phyloP scores from a whole-genome alignment of 352 stramenopile genomes.

The Aphanomyces euteiches region DNA sequence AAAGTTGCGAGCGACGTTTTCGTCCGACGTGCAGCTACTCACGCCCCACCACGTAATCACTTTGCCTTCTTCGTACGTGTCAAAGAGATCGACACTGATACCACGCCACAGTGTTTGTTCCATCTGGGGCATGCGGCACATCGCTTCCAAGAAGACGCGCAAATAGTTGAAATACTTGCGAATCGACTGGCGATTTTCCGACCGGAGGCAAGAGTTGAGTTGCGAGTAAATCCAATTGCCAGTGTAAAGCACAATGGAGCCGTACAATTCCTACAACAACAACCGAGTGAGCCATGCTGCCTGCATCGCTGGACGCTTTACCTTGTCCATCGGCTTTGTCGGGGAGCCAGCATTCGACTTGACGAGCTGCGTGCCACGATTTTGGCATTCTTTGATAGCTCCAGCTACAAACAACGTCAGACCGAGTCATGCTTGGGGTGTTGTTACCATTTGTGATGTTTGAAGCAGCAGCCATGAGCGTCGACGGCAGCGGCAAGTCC shows the following conservation, averaged over 20 bases:
- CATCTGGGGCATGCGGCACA: constrained; percentile 22
- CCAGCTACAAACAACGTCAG: background rate
- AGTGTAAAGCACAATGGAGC: constrained; percentile 21
- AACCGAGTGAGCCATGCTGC: background rate
- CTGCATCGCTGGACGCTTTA: background rate
- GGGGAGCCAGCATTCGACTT: background rate
- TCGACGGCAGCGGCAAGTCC: constrained; percentile 15
- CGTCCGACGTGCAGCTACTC: constrained; percentile 22
- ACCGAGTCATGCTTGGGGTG: background rate
- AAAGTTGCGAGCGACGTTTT: constrained; percentile 20
- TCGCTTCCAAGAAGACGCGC: constrained; percentile 20
- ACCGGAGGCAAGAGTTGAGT: constrained; percentile 13
- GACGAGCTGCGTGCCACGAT: background rate
- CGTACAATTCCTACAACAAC: constrained; percentile 11
- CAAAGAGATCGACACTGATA: constrained; percentile 20
- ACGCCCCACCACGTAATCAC: constrained; percentile 26
- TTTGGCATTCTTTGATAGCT: constrained; percentile 21
- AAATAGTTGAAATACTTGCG: constrained; percentile 19
- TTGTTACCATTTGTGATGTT: constrained; percentile 3
- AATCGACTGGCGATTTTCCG: constrained; percentile 13
- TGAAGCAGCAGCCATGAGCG: background rate
- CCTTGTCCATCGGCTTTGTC: no score
- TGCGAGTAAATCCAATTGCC: constrained; percentile 19
- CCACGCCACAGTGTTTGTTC: constrained; percentile 19
- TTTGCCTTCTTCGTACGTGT: constrained; percentile 23